phyloP scores from a whole-genome alignment of 2,329 filamentous ascomycete species.

The Claviceps quebecensis region DNA sequence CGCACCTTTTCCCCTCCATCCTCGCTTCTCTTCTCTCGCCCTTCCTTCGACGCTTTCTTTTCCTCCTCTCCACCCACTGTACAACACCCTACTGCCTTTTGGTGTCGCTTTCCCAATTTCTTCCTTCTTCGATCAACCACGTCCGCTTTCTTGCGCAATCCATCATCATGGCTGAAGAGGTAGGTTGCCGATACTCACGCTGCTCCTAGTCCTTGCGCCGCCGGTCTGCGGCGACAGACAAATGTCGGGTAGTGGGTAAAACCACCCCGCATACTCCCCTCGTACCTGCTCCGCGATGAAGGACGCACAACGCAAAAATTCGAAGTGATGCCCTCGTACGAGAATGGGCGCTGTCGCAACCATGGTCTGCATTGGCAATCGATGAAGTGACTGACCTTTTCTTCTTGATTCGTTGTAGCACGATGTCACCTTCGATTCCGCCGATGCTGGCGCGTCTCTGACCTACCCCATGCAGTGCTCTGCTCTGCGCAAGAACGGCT shows the following conservation, averaged over 20 bases:
- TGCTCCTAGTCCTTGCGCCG: conserved; percentile 9
- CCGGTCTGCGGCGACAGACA: conserved; percentile 13
- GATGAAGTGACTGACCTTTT: conserved; percentile 7
- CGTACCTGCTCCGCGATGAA: conserved; percentile 20
- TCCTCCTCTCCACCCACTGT: conserved; percentile 10
- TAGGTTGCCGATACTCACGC: conserved; percentile 22
- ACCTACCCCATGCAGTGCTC: conserved; percentile 99
- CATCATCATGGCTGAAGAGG: conserved; percentile 46
- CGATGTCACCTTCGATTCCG: conserved; percentile 70
- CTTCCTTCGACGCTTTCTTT: conserved; percentile 8
- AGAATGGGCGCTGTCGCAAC: neutral
- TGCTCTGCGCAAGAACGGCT: conserved; percentile 97
- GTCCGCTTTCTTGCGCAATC: conserved; percentile 24
- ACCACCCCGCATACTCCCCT: conserved; percentile 34
- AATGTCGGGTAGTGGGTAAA: conserved; percentile 14
- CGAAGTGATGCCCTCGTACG: neutral
- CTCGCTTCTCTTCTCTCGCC: conserved; percentile 15
- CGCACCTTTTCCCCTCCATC: conserved; percentile 13
- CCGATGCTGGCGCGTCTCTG: conserved; percentile 86
- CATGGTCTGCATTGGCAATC: neutral
- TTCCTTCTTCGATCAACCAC: conserved; percentile 15
- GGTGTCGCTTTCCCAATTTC: conserved; percentile 12
- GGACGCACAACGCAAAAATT: conserved; percentile 7
- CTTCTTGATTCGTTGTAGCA: conserved; percentile 30
- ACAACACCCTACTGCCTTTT: conserved; percentile 9